These are phyloP conservation scores for Plantago coronopus DNA, from an alignment of 305 asterid species.

Conservation along the genomic window DNA sequence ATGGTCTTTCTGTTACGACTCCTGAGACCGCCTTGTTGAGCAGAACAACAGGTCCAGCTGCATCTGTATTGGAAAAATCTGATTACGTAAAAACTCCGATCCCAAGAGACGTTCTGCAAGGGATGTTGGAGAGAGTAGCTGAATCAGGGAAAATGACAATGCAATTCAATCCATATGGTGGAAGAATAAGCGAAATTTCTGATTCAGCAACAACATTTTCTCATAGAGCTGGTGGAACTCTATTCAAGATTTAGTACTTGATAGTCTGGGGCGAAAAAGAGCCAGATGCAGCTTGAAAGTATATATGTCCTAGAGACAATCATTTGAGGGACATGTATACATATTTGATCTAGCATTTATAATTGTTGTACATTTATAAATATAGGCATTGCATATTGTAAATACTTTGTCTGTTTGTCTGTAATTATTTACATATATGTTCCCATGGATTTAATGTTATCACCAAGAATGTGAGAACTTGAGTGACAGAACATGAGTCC, in stretches of 20 bases:
- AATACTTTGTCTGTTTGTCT: too few relatives aligned
- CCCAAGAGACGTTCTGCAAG: conserved; percentile 8
- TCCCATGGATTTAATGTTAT: too few relatives aligned
- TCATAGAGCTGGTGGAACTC: conserved; percentile 32
- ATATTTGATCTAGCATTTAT: too few relatives aligned
- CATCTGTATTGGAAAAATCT: conserved; percentile 33
- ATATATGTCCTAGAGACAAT: too few relatives aligned
- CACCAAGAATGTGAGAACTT: too few relatives aligned
- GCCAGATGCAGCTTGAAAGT: background rate
- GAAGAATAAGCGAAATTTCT: conserved; percentile 30
- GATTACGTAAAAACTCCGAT: conserved; percentile 34
- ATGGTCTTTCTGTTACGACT: conserved; percentile 24
- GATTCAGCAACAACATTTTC: conserved; percentile 30
- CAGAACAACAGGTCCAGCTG: conserved; percentile 23
- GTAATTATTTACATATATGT: too few relatives aligned
- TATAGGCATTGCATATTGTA: too few relatives aligned
- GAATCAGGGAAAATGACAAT: conserved; percentile 12
- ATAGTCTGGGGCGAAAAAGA: conserved; percentile 22
- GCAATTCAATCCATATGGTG: conserved; percentile 36
- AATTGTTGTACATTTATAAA: too few relatives aligned
- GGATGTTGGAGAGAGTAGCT: conserved; percentile 7
- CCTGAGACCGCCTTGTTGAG: conserved; percentile 28
- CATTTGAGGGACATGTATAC: background rate
- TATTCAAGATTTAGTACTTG: conserved; percentile 35
- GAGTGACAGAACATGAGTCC: too few relatives aligned